These are phyloP conservation scores for Sporothrix euskadiensis DNA, from an alignment of 2,329 filamentous ascomycete genomes.

Conservation along the genomic window DNA sequence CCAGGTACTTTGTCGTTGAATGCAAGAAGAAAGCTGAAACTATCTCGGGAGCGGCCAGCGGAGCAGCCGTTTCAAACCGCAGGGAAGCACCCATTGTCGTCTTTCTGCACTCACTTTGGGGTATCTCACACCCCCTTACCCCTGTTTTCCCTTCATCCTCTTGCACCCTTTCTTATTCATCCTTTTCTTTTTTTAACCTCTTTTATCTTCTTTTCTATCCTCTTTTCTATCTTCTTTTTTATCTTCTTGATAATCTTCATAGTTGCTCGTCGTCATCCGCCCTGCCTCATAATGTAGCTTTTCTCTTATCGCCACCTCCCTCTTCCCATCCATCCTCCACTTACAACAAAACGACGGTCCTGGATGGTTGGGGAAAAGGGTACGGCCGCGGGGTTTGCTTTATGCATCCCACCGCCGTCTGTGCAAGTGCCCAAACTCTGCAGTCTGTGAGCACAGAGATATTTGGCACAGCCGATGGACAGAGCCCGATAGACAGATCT, in stretches of 20 bases:
- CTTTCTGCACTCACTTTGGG: background rate
- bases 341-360: background rate
- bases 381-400: background rate
- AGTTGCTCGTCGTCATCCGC: background rate
- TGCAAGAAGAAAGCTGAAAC: constrained; percentile 24
- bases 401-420: background rate
- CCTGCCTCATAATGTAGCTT: background rate
- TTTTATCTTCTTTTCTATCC: background rate
- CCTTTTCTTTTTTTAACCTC: constrained; percentile 9
- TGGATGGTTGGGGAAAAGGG: background rate
- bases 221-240: constrained; percentile 11
- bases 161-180: constrained; percentile 11
- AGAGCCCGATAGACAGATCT: background rate
- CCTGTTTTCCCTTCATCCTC: constrained; percentile 17
- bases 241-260: background rate
- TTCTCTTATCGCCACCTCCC: background rate
- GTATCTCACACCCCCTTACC: constrained; percentile 16
- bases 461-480: background rate
- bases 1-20: background rate
- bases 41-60: constrained; percentile 26
- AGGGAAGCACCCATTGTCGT: background rate
- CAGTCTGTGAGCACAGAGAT: background rate
- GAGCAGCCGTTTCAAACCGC: constrained; percentile 28
- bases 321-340: background rate
- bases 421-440: background rate